Conservation (phyloP, 2,329 filamentous ascomycete genomes). For the Colletotrichum tamarilloi region DNA sequence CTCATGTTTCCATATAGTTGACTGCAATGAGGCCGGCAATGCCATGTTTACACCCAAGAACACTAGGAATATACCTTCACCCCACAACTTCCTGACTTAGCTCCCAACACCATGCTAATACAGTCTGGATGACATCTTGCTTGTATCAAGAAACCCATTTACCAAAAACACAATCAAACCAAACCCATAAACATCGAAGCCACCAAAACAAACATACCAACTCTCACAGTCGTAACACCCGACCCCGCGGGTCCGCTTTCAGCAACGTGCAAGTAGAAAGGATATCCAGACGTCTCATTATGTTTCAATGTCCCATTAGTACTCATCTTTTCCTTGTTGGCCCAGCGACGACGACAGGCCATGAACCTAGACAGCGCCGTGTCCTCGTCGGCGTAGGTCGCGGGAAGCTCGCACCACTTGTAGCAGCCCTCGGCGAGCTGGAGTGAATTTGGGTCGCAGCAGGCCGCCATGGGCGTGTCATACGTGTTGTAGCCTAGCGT, state of each 20-base stretch:
- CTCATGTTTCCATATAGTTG: too few species aligned
- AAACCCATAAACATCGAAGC: not conserved
- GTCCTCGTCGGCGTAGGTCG: not conserved
- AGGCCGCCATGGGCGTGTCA: not conserved
- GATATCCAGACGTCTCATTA: too few species aligned
- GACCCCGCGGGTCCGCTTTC: not conserved
- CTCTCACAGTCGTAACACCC: not conserved
- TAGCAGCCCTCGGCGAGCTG: not conserved
- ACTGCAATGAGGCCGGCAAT: too few species aligned
- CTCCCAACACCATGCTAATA: too few species aligned
- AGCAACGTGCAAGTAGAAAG: not conserved
- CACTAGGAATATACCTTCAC: too few species aligned
- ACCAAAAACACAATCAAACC: not conserved
- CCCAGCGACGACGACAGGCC: not conserved
- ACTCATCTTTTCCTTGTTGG: too few species aligned
- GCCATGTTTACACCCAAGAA: too few species aligned
- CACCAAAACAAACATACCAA: not conserved
- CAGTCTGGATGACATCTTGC: too few species aligned
- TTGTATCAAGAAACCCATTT: too few species aligned
- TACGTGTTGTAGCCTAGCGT: not conserved
- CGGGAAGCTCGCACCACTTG: conserved; percentile 2
- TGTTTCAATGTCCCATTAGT: too few species aligned
- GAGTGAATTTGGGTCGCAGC: not conserved
- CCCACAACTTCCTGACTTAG: too few species aligned
- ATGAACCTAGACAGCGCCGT: not conserved